Conservation (phyloP, 208 protist species). For the Vickermania spadyakhi region DNA sequence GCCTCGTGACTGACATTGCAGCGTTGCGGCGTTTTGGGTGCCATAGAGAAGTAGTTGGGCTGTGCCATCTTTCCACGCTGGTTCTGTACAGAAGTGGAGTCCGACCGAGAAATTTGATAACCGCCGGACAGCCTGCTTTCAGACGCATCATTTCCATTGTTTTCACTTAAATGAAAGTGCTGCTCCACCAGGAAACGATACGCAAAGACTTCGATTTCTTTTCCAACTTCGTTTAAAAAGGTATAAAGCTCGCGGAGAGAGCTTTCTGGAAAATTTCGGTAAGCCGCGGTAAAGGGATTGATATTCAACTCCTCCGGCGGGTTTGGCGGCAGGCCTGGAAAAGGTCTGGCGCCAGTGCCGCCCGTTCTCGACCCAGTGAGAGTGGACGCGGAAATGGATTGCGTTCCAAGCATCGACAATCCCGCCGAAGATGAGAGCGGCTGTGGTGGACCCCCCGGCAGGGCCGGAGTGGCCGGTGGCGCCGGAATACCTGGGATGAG, state of each 20-base stretch:
- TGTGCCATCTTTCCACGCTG: not conserved
- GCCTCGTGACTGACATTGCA: no score
- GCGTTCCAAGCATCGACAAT: no score
- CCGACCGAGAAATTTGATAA: not conserved
- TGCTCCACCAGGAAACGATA: conserved; percentile 8
- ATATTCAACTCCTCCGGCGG: not conserved
- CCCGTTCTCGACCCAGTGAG: no score
- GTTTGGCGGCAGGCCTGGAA: not conserved
- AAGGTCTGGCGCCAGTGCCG: not conserved
- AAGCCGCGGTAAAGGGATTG: not conserved
- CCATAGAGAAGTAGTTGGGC: not conserved
- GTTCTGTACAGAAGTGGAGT: not conserved
- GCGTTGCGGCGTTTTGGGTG: not conserved
- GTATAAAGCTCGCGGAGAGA: conserved; percentile 1
- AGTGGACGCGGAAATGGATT: no score
- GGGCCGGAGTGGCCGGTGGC: not conserved
- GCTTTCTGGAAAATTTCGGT: conserved; percentile 11
- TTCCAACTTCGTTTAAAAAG: conserved; percentile 10
- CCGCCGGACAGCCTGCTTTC: not conserved
- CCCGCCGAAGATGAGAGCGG: no score
- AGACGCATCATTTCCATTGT: not conserved
- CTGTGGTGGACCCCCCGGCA: no score
- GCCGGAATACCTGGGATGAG: not conserved
- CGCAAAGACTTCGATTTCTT: conserved; percentile 14
- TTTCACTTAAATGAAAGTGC: conserved; percentile 1